A percentile compares a stretch with the other conserved stretches of the same genome.
Conservation (phyloP, 2,329 filamentous ascomycete genomes). For the Penicillium sp. region DNA sequence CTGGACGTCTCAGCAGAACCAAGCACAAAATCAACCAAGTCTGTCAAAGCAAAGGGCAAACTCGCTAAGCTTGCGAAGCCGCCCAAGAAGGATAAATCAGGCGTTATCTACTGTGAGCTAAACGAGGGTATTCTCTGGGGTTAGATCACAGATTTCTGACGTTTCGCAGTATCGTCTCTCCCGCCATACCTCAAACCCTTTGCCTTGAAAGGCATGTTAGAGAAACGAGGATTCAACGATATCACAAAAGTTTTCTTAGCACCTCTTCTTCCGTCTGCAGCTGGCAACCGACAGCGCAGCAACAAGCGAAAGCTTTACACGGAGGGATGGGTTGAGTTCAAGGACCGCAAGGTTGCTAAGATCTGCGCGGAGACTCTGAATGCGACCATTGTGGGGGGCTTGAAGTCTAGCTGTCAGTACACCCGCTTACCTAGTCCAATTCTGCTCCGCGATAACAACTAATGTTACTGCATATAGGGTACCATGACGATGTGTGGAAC, state of each 20-base stretch:
- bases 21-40: constrained; percentile 7
- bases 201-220: constrained; percentile 44
- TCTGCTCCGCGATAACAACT: background rate
- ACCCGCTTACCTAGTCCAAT: background rate
- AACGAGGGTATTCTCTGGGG: background rate
- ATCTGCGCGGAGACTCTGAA: constrained; percentile 48
- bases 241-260: constrained; percentile 47
- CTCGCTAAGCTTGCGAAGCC: constrained; percentile 10
- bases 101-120: constrained; percentile 40
- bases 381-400: constrained; percentile 44
- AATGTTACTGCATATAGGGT: constrained; percentile 17
- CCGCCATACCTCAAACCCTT: constrained; percentile 51
- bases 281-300: constrained; percentile 25
- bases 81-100: constrained; percentile 37
- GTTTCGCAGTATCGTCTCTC: constrained; percentile 38
- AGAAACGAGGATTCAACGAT: constrained; percentile 42
- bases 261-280: constrained; percentile 33
- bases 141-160: background rate
- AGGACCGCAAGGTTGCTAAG: constrained; percentile 44
- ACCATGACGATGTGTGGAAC: constrained; percentile 49
- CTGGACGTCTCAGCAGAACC: constrained; percentile 12
- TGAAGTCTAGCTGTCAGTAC: constrained; percentile 41
- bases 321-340: constrained; percentile 50
- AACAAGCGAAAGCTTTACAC: constrained; percentile 47
- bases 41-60: constrained; percentile 17